Conservation (phyloP, 345 rosid species). For the Bruguiera parviflora region DNA sequence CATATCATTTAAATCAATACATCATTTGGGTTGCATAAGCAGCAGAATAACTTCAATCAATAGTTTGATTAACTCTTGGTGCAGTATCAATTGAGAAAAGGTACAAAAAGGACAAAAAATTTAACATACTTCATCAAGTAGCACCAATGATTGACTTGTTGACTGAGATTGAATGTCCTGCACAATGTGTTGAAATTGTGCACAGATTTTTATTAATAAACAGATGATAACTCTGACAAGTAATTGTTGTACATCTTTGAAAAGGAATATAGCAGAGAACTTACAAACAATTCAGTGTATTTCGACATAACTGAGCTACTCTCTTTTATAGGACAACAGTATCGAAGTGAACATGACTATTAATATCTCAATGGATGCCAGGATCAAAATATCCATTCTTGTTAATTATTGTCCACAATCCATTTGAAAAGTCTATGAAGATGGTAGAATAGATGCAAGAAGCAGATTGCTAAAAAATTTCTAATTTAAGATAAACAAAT, state of each 20-base stretch:
- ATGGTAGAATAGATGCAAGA: not conserved
- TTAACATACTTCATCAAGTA: slow-evolving; percentile 81
- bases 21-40: no score
- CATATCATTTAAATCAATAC: no score
- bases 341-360: not conserved
- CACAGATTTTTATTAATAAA: not conserved
- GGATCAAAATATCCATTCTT: not conserved
- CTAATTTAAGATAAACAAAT: not conserved
- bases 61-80: not conserved
- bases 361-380: not conserved
- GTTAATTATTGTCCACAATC: slow-evolving; percentile 2
- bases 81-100: slow-evolving; percentile 4
- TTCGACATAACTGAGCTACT: not conserved
- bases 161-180: slow-evolving; percentile 79
- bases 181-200: slow-evolving; percentile 21
- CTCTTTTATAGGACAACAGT: not conserved
- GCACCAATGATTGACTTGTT: slow-evolving; percentile 72
- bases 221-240: not conserved
- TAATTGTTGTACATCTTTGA: not conserved
- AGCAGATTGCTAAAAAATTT: not conserved
- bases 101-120: not conserved
- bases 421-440: not conserved
- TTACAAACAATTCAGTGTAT: not conserved
- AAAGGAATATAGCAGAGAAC: slow-evolving; percentile 12
- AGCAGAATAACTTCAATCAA: no score